Evolutionary conservation across 495 filamentous ascomycete genomes (phyloP), one percentile per base, ranked within the genome.

Genomic region (Margaritispora aquatica): DNA sequence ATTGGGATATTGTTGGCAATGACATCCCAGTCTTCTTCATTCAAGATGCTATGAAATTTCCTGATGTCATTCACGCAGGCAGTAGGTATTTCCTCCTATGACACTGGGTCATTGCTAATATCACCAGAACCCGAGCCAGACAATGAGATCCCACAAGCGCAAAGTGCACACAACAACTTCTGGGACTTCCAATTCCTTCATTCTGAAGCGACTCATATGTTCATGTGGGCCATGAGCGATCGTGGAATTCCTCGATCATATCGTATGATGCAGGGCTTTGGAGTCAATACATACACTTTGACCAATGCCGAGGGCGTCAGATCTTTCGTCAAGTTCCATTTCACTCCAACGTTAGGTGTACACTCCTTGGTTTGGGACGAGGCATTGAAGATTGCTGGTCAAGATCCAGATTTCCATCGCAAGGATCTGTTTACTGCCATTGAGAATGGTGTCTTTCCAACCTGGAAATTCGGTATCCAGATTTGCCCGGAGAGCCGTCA

Each of bases 191-290:
- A 77, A 60, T 84, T 69, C 61, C 71, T 88, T 59, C 85, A 90
- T 65, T 66, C 81, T 1, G 90, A 95, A 70, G 77, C 88, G 1
- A 92, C 89, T 0, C 89, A 95, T 67, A 93, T 92, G 88, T 89
- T 85, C 59, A 82, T 88, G 72, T 92, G 89, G 89, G 75, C 85
- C 51, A 87, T 89, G 86, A 86, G 80, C 44, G 90, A 95, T 67
- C 81, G 88, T 13, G 83, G 77, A 27, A 93, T 93, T 55, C 91
- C 91, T 20, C 81, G 89, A 3, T 91, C 87, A 1, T 90, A 77
- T 66, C 85, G 88, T 11, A 94, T 93, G 88, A 93, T 95, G 88
- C 87, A 95, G 67, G 91, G 91, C 0, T 95, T 94, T 60, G 90
- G 91, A 46, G 90, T 95, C 57, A 92, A 95, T 68, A 94, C 91